Base-by-base conservation (phyloP, 73 alveolate genomes). In the Durusdinium trenchii region DNA sequence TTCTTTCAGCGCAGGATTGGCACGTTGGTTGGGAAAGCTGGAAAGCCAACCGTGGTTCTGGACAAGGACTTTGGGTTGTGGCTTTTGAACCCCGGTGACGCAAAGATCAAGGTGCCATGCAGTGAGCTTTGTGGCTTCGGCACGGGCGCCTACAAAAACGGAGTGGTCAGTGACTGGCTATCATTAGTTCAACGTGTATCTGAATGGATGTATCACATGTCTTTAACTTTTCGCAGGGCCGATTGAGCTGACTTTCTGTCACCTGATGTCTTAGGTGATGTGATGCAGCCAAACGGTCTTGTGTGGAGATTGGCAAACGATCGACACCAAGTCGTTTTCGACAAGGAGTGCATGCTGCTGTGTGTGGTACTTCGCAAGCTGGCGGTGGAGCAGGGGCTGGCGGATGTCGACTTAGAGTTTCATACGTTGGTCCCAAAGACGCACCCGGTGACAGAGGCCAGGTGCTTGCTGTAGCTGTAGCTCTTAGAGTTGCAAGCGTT, bases 1-100 rank as follows among this genome's bases (percentile, higher is more conserved):
- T n/a, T n/a, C n/a, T n/a, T n/a, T n/a, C n/a, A n/a, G n/a, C n/a
- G 51, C 60, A 76, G 87, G 87, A 14, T 76, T 9, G 87, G 87
- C 87, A 6, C 32, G 6, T 12, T 60, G 38, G 23, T 26, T 43
- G 87, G 87, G 26, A 40, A 23, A 26, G 7, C 62, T 42, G 87
- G 87, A 7, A 76, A 76, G 87, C 62, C 87, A 9, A 76, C 87
- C 30, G 7, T 76, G 42, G 42, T 76, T 28, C 0, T 76, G 62
- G 60, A 16, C 87, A 45, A 42, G 42, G 46, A 43, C 40, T 30
- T 16, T 26, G 62, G 45, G 7, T 14, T 76, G 3, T 76, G 87
- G 87, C 42, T 76, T 35, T 42, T 76, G 43, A 76, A 76, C 87
- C 10, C 42, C 6, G 9, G 48, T 14, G 28, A 35, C 26, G 87